Conservation (phyloP, 768 basidiomycete genomes). For the Crassisporium funariophilum region DNA sequence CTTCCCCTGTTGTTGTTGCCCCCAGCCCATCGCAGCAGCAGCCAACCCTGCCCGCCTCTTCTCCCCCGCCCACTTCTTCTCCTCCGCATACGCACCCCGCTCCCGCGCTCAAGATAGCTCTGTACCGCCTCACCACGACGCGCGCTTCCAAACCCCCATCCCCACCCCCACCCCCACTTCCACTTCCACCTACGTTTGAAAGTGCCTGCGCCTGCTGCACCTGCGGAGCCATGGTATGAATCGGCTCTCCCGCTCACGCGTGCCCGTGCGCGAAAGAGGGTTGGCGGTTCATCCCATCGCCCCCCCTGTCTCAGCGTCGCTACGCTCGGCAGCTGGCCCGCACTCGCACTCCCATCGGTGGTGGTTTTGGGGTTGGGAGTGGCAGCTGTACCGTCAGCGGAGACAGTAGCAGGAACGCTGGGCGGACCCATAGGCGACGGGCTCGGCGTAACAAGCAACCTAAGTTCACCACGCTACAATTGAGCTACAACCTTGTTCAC, state of each 20-base stretch:
- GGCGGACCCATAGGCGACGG: too few species aligned
- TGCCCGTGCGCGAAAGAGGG: slow-evolving; percentile 16
- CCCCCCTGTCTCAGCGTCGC: slow-evolving; percentile 23
- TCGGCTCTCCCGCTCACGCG: not conserved
- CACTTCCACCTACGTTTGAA: slow-evolving; percentile 39
- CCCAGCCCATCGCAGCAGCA: not conserved
- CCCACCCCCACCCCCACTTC: slow-evolving; percentile 7
- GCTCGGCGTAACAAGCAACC: too few species aligned
- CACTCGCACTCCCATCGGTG: slow-evolving; percentile 1
- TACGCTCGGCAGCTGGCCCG: slow-evolving; percentile 17
- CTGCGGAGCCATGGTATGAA: not conserved
- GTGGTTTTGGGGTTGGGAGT: not conserved
- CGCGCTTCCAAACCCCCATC: slow-evolving; percentile 27
- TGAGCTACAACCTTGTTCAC: too few species aligned
- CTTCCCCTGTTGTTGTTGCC: slow-evolving; percentile 21
- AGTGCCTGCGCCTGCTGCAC: slow-evolving; percentile 13
- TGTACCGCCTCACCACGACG: slow-evolving; percentile 31
- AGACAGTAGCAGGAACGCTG: slow-evolving; percentile 41
- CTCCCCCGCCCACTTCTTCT: slow-evolving; percentile 10
- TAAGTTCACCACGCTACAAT: too few species aligned
- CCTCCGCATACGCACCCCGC: slow-evolving; percentile 3
- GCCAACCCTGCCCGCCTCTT: slow-evolving; percentile 6
- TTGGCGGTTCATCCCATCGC: slow-evolving; percentile 19
- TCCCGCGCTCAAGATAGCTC: slow-evolving; percentile 13
- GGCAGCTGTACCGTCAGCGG: slow-evolving; percentile 13